Evolutionary conservation across 2,329 filamentous ascomycete species (phyloP).

Genomic region (Sporothrix protearum): DNA sequence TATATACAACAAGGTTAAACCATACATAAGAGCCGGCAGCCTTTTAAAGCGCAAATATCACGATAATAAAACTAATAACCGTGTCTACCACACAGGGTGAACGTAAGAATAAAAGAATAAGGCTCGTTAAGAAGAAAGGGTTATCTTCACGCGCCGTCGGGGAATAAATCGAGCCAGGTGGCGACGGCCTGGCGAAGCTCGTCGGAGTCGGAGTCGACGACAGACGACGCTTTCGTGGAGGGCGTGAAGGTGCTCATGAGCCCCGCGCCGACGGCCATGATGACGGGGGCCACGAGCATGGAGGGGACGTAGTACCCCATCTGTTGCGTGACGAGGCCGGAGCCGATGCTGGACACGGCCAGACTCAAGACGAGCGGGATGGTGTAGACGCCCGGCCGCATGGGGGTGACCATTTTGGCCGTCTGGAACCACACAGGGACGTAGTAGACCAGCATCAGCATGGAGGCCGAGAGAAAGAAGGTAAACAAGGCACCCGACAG

Average conservation of each 20-base stretch:
- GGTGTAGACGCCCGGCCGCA: constrained; percentile 41
- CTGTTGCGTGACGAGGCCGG: constrained; percentile 39
- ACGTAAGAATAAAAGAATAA: too few relatives aligned
- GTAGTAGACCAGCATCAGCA: constrained; percentile 26
- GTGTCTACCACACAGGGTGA: too few relatives aligned
- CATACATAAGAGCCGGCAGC: too few relatives aligned
- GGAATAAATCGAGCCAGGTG: too few relatives aligned
- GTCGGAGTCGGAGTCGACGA: too few relatives aligned
- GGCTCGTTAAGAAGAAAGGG: too few relatives aligned
- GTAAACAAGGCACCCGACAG: not conserved
- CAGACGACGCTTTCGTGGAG: too few relatives aligned
- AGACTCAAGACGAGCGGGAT: constrained; percentile 42
- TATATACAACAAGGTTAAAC: too few relatives aligned
- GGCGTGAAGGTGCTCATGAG: constrained; percentile 41
- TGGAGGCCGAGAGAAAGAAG: not conserved
- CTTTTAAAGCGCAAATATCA: too few relatives aligned
- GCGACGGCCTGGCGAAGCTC: too few relatives aligned
- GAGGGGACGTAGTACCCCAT: constrained; percentile 48
- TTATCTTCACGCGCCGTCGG: too few relatives aligned
- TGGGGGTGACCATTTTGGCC: constrained; percentile 39
- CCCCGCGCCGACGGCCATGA: constrained; percentile 42
- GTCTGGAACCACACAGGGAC: constrained; percentile 44
- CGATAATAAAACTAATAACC: too few relatives aligned
- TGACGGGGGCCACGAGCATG: constrained; percentile 39
- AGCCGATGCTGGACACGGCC: constrained; percentile 41